These are phyloP conservation scores for Mycena filopes DNA, from an alignment of 768 basidiomycete genomes.

Conservation along the genomic window DNA sequence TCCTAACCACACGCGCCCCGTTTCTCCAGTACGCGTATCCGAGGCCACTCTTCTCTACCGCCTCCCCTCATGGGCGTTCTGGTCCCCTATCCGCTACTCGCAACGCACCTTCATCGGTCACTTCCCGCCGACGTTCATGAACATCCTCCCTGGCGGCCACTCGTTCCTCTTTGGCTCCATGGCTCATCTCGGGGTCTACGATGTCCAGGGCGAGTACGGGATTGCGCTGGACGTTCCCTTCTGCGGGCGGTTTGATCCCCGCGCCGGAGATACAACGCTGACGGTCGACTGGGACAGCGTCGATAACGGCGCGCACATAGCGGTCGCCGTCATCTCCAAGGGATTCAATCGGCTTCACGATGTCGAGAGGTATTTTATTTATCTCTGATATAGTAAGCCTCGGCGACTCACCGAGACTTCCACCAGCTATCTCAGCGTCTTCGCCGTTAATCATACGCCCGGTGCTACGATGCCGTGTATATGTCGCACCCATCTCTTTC, in stretches of 20 bases:
- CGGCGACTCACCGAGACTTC: background rate
- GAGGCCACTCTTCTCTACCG: slow-evolving; percentile 23
- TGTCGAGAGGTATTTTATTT: slow-evolving; percentile 7
- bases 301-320: slow-evolving; percentile 26
- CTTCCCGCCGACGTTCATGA: slow-evolving; percentile 23
- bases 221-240: slow-evolving; percentile 16
- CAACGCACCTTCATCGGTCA: slow-evolving; percentile 20
- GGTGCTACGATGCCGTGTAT: background rate
- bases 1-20: background rate
- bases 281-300: slow-evolving; percentile 25
- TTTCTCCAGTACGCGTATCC: slow-evolving; percentile 15
- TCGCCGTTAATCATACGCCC: slow-evolving; percentile 11
- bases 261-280: background rate
- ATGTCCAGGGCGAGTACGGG: slow-evolving; percentile 19
- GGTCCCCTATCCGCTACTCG: slow-evolving; percentile 19
- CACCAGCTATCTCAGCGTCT: slow-evolving; percentile 25
- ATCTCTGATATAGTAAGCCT: background rate
- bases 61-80: slow-evolving; percentile 25
- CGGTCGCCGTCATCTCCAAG: slow-evolving; percentile 20
- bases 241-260: slow-evolving; percentile 17
- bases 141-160: slow-evolving; percentile 28
- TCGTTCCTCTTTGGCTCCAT: slow-evolving; percentile 24
- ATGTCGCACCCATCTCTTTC: slow-evolving; percentile 13
- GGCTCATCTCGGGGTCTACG: slow-evolving; percentile 29
- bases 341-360: slow-evolving; percentile 6